phyloP scores from a whole-genome alignment of 768 basidiomycete species.

The Pisolithus albus region DNA sequence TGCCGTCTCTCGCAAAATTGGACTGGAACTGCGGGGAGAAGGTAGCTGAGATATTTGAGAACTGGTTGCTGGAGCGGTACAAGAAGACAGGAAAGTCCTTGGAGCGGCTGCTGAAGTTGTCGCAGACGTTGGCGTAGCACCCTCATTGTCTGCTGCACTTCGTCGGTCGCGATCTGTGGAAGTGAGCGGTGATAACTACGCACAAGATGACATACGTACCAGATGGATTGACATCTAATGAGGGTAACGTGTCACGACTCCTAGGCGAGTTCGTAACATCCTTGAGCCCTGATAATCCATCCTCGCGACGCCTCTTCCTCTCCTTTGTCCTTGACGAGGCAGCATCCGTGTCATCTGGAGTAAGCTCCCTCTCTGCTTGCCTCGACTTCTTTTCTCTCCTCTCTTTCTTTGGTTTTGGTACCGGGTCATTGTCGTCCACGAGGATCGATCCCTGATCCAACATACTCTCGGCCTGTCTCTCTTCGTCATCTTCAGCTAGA shows the following conservation, averaged over 20 bases:
- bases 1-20: conserved; percentile 31
- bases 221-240: conserved; percentile 30
- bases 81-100: conserved; percentile 36
- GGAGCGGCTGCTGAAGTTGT: conserved; percentile 29
- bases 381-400: conserved; percentile 29
- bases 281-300: conserved; percentile 39
- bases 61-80: conserved; percentile 34
- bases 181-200: conserved; percentile 7
- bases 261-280: conserved; percentile 58
- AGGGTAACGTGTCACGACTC: conserved; percentile 28
- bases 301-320: conserved; percentile 33
- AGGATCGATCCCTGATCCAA: conserved; percentile 10
- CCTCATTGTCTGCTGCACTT: conserved; percentile 31
- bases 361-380: conserved; percentile 12
- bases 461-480: conserved; percentile 33
- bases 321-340: conserved; percentile 30
- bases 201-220: conserved; percentile 23
- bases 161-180: conserved; percentile 32
- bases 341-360: conserved; percentile 19
- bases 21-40: conserved; percentile 47
- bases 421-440: conserved; percentile 13
- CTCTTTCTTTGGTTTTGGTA: conserved; percentile 36
- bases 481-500: conserved; percentile 51
- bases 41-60: conserved; percentile 34
- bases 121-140: conserved; percentile 28